These are phyloP conservation scores for Crithidia sp. DNA, from an alignment of 208 protist genomes.

Conservation along the genomic window DNA sequence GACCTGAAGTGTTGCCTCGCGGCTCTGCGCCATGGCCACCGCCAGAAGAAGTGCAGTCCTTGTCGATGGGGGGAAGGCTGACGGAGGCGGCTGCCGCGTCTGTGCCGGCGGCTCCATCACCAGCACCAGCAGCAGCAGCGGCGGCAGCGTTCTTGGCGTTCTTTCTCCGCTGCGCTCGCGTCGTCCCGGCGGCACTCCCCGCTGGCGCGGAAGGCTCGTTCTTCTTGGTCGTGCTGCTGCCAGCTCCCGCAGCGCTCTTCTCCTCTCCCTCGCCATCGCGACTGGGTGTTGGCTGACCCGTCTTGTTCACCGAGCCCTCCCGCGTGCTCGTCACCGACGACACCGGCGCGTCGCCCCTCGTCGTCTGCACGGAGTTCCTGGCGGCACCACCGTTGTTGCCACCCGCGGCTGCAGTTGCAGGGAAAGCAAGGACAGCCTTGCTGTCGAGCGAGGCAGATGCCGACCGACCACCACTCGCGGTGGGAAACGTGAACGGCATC, in stretches of 20 bases:
- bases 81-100: not conserved
- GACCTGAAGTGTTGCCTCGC: too few species aligned
- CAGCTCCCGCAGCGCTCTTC: not conserved
- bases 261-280: not conserved
- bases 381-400: too few species aligned
- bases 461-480: not conserved
- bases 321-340: too few species aligned
- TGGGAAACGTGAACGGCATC: constrained; percentile 18
- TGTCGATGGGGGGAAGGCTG: not conserved
- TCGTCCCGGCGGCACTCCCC: not conserved
- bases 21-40: too few species aligned
- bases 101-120: too few species aligned
- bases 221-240: not conserved
- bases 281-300: too few species aligned
- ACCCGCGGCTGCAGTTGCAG: not conserved
- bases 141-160: not conserved
- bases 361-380: too few species aligned
- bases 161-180: not conserved
- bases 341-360: too few species aligned
- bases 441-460: constrained; percentile 30
- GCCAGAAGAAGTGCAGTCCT: too few species aligned
- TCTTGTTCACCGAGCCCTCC: too few species aligned
- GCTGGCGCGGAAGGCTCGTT: not conserved
- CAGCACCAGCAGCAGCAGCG: not conserved
- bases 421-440: not conserved